Conservation (phyloP, 1,284 basidiomycete species). For the Pyrrhoderma noxium region DNA sequence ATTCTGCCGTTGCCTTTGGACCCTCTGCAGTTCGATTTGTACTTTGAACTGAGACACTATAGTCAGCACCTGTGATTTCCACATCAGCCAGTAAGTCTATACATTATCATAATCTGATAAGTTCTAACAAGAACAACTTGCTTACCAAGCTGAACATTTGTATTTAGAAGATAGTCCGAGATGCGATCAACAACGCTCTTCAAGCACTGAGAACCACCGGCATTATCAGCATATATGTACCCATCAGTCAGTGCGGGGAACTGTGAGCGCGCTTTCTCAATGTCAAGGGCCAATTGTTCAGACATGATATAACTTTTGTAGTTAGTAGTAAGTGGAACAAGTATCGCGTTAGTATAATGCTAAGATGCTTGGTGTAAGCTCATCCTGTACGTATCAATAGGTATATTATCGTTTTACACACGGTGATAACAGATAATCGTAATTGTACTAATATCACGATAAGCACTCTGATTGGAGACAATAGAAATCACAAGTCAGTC, state of each 20-base stretch:
- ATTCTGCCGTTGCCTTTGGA: slow-evolving; percentile 42
- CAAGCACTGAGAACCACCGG: slow-evolving; percentile 66
- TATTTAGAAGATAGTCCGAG: slow-evolving; percentile 58
- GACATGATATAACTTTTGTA: neutral
- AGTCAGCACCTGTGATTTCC: slow-evolving; percentile 38
- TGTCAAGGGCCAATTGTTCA: slow-evolving; percentile 32
- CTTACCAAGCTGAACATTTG: slow-evolving; percentile 63
- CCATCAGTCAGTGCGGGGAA: slow-evolving; percentile 58
- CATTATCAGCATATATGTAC: slow-evolving; percentile 72
- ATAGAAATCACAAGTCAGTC: no score
- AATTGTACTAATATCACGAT: no score
- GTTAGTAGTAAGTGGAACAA: neutral
- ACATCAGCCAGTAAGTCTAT: neutral
- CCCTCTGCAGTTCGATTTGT: slow-evolving; percentile 48
- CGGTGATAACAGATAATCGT: no score
- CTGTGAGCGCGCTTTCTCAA: slow-evolving; percentile 44
- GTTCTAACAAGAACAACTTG: neutral
- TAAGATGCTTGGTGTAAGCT: no score
- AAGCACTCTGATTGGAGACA: no score
- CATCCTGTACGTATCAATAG: no score
- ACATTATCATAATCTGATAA: no score
- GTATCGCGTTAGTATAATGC: no score
- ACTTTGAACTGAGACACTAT: slow-evolving; percentile 47
- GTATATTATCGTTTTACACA: no score
- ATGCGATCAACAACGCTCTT: slow-evolving; percentile 49